phyloP scores from a whole-genome alignment of 441 rosid genomes.

The Populus trichocarpa region DNA sequence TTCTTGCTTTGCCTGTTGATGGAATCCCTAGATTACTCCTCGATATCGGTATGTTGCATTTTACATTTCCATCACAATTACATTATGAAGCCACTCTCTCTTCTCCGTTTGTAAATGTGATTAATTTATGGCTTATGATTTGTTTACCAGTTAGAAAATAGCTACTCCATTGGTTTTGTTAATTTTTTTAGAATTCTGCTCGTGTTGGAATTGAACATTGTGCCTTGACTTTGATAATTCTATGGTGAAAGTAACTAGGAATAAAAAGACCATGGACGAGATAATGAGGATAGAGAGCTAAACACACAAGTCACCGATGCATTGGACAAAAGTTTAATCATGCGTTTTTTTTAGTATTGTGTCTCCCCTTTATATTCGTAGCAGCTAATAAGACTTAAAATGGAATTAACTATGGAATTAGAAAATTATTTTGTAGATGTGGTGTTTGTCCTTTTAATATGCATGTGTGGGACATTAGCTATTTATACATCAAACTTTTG shows the following conservation, averaged over 20 bases:
- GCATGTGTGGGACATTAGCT: neutral
- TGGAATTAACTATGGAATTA: too few relatives aligned
- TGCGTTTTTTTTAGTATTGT: too few relatives aligned
- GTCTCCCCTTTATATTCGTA: too few relatives aligned
- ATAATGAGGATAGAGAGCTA: too few relatives aligned
- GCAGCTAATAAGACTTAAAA: too few relatives aligned
- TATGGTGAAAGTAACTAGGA: too few relatives aligned
- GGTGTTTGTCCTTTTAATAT: neutral
- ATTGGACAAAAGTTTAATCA: too few relatives aligned
- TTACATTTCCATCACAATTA: neutral
- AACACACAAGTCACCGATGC: too few relatives aligned
- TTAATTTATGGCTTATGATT: too few relatives aligned
- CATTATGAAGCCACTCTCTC: neutral
- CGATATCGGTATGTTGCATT: constrained; percentile 55
- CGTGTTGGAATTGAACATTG: neutral
- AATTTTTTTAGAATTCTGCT: neutral
- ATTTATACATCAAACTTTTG: neutral
- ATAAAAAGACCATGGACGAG: too few relatives aligned
- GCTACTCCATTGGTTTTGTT: neutral
- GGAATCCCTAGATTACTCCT: constrained; percentile 77
- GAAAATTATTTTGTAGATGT: neutral
- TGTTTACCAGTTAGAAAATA: neutral
- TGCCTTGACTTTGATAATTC: neutral
- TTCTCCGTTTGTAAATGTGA: neutral
- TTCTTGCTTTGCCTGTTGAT: constrained; percentile 83